Evolutionary conservation across 805 yeast species (phyloP).

Genomic region (Schizosaccharomyces octosporus): DNA sequence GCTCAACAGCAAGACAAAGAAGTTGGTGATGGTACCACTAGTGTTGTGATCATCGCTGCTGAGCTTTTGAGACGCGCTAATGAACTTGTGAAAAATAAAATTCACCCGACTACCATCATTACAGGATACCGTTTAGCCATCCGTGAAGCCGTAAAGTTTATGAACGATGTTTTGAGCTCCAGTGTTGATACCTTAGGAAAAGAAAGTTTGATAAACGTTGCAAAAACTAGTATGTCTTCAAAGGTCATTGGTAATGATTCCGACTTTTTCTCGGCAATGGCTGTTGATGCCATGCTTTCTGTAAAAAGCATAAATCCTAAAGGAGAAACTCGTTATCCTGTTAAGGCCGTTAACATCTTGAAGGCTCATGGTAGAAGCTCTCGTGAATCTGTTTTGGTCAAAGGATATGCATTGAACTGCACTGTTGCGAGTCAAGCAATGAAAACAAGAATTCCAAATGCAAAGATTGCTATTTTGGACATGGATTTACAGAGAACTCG

Average conservation of each 20-base stretch:
- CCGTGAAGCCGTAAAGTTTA: conserved; percentile 69
- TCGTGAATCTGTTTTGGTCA: conserved; percentile 57
- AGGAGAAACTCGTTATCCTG: conserved; percentile 82
- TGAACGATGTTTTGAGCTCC: conserved; percentile 60
- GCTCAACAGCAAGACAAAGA: conserved; percentile 98
- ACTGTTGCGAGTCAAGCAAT: conserved; percentile 95
- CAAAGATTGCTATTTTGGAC: conserved; percentile 72
- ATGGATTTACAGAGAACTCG: conserved; percentile 84
- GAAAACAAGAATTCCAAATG: conserved; percentile 42
- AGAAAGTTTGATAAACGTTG: conserved; percentile 68
- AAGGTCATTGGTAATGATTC: conserved; percentile 86
- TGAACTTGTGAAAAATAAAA: conserved; percentile 73
- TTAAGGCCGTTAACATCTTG: conserved; percentile 82
- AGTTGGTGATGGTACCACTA: conserved; percentile 95
- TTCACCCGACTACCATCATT: conserved; percentile 94
- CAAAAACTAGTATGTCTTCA: conserved; percentile 90
- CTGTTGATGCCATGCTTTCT: conserved; percentile 84
- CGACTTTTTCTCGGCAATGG: conserved; percentile 70
- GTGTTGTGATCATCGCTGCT: conserved; percentile 86
- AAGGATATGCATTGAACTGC: conserved; percentile 91
- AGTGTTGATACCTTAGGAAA: conserved; percentile 59
- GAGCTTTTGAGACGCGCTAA: conserved; percentile 81
- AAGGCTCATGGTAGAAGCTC: conserved; percentile 94
- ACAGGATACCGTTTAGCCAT: conserved; percentile 88
- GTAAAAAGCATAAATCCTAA: conserved; percentile 73